Conservation (phyloP, 202 grass and related monocot species). For the Zoysia matrella region DNA sequence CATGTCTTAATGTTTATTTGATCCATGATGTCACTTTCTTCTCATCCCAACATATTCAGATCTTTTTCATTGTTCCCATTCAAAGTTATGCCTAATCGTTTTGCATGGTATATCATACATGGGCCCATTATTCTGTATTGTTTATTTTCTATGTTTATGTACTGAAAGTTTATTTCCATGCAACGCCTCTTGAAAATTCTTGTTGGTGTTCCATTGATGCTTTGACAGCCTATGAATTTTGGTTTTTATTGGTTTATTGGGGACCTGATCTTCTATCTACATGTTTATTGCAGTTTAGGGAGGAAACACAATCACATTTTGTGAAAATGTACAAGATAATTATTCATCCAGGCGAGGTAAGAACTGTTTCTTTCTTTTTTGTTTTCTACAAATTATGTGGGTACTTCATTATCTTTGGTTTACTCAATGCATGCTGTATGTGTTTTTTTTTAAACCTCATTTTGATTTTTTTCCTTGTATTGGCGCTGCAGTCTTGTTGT, state of each 20-base stretch:
- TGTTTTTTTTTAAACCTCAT: neutral
- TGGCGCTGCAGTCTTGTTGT: neutral
- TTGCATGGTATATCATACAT: neutral
- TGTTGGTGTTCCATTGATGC: slow-evolving; percentile 1
- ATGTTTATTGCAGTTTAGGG: slow-evolving; percentile 71
- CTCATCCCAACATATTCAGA: too few species aligned
- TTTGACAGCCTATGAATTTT: neutral
- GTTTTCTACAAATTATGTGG: slow-evolving; percentile 8
- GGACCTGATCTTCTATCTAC: slow-evolving; percentile 22
- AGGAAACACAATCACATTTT: slow-evolving; percentile 86
- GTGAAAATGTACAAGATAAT: slow-evolving; percentile 95
- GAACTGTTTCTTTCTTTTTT: neutral
- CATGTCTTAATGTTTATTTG: too few species aligned
- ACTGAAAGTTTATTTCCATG: neutral
- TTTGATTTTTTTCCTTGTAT: neutral
- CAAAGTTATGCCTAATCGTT: neutral
- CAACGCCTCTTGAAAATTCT: neutral
- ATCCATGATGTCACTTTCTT: too few species aligned
- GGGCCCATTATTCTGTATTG: neutral
- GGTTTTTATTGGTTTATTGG: slow-evolving; percentile 1
- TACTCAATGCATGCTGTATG: neutral
- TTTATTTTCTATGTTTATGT: slow-evolving; percentile 13
- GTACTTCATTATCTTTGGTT: slow-evolving; percentile 6
- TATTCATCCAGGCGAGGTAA: slow-evolving; percentile 96
- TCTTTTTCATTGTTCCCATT: neutral